Conservation (phyloP, 345 rosid species). For the Salix purpurea region DNA sequence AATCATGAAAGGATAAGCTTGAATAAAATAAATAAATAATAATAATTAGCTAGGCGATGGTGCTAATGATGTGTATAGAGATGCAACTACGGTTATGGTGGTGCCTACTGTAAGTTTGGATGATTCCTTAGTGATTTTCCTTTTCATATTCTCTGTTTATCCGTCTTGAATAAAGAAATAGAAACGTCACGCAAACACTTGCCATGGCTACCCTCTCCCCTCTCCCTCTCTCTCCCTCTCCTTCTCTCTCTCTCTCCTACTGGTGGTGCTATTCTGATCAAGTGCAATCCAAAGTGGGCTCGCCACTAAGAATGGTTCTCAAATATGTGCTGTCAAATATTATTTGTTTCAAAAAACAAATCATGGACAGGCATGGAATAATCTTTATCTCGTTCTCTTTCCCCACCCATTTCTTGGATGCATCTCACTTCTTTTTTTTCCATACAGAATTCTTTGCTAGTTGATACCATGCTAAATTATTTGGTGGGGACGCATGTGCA, state of each 20-base stretch:
- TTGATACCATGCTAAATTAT: neutral
- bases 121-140: conserved; percentile 35
- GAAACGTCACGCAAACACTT: conserved; percentile 44
- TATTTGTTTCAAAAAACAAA: neutral
- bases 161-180: conserved; percentile 14
- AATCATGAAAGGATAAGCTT: neutral
- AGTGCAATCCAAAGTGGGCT: conserved; percentile 42
- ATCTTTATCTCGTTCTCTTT: neutral
- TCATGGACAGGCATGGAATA: neutral
- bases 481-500: neutral
- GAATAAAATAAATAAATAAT: neutral
- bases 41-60: conserved; percentile 1
- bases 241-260: neutral
- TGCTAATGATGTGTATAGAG: conserved; percentile 27
- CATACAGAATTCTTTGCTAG: neutral
- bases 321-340: neutral
- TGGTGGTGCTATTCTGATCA: conserved; percentile 18
- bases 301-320: conserved; percentile 45
- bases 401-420: neutral
- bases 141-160: conserved; percentile 28
- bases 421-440: neutral
- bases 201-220: neutral
- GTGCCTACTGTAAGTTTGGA: conserved; percentile 29
- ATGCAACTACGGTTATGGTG: conserved; percentile 17
- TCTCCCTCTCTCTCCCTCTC: neutral